phyloP scores from a whole-genome alignment of 805 yeast genomes.

The Yamadazyma kitorensis region DNA sequence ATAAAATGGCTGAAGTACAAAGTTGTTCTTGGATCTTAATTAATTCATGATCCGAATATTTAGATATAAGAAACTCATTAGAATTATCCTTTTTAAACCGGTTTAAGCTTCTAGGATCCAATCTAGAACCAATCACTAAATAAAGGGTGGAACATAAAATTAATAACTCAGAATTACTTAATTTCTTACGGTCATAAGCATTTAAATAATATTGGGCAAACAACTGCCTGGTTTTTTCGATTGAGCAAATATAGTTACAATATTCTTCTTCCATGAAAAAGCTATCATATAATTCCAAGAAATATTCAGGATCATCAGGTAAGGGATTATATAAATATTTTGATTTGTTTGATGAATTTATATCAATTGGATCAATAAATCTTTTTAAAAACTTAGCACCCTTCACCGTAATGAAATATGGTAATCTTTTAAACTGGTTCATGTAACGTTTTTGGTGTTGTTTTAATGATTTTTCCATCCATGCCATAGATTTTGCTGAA shows the following conservation, averaged over 20 bases:
- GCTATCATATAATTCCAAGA: slow-evolving; percentile 4
- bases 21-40: slow-evolving; percentile 13
- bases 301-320: slow-evolving; percentile 14
- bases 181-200: slow-evolving; percentile 1
- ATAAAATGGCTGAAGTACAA: slow-evolving; percentile 38
- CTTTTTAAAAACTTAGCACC: slow-evolving; percentile 16
- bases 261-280: slow-evolving; percentile 1
- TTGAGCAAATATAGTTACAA: slow-evolving; percentile 1
- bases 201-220: slow-evolving; percentile 7
- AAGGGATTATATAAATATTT: slow-evolving; percentile 24
- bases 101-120: slow-evolving; percentile 3
- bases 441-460: slow-evolving; percentile 18
- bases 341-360: slow-evolving; percentile 17
- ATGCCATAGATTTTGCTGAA: slow-evolving; percentile 31
- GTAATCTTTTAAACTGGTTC: slow-evolving; percentile 28
- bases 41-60: slow-evolving; percentile 12
- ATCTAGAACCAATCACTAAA: slow-evolving; percentile 3
- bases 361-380: slow-evolving; percentile 31
- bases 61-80: neutral
- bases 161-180: slow-evolving; percentile 10
- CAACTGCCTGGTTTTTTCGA: neutral
- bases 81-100: neutral
- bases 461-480: slow-evolving; percentile 27
- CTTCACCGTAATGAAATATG: slow-evolving; percentile 20
- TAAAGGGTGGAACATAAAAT: slow-evolving; percentile 4